A percentile compares a stretch with the other conserved stretches of the same genome.
phyloP scores from a whole-genome alignment of 208 protist species.

The Porcisia hertigi region DNA sequence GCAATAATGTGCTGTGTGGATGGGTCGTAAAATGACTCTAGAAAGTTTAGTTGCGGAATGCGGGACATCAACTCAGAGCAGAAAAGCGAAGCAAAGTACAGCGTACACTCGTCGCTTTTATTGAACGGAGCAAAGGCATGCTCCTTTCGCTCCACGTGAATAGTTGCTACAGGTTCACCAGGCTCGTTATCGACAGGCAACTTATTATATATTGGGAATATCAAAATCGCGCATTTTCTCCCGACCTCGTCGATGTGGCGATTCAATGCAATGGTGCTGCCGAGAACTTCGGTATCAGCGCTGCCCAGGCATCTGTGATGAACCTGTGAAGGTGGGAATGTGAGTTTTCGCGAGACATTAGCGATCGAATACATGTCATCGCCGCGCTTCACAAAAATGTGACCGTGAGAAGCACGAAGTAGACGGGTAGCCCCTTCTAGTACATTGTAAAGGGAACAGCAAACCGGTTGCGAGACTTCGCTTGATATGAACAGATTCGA shows the following conservation, averaged over 20 bases:
- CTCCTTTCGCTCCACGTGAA: slow-evolving; percentile 77
- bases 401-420: slow-evolving; percentile 52
- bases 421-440: slow-evolving; percentile 61
- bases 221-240: slow-evolving; percentile 46
- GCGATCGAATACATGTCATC: slow-evolving; percentile 86
- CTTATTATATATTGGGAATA: slow-evolving; percentile 69
- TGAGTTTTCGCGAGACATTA: slow-evolving; percentile 67
- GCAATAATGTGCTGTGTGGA: slow-evolving; percentile 84
- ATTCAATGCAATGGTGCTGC: slow-evolving; percentile 84
- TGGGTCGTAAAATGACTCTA: slow-evolving; percentile 82
- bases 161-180: slow-evolving; percentile 37
- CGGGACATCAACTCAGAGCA: slow-evolving; percentile 79
- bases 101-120: slow-evolving; percentile 56
- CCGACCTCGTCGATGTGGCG: slow-evolving; percentile 49
- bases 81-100: slow-evolving; percentile 60
- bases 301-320: slow-evolving; percentile 71
- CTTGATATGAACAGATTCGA: slow-evolving; percentile 49
- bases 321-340: slow-evolving; percentile 77
- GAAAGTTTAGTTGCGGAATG: slow-evolving; percentile 74
- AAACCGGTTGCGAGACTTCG: slow-evolving; percentile 64
- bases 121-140: slow-evolving; percentile 58
- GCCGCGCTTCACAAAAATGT: slow-evolving; percentile 74
- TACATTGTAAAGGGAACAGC: slow-evolving; percentile 79
- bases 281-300: slow-evolving; percentile 78
- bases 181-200: slow-evolving; percentile 4